These are phyloP conservation scores for Penicillium olsonii DNA, from an alignment of 2,329 filamentous ascomycete genomes.

Conservation along the genomic window DNA sequence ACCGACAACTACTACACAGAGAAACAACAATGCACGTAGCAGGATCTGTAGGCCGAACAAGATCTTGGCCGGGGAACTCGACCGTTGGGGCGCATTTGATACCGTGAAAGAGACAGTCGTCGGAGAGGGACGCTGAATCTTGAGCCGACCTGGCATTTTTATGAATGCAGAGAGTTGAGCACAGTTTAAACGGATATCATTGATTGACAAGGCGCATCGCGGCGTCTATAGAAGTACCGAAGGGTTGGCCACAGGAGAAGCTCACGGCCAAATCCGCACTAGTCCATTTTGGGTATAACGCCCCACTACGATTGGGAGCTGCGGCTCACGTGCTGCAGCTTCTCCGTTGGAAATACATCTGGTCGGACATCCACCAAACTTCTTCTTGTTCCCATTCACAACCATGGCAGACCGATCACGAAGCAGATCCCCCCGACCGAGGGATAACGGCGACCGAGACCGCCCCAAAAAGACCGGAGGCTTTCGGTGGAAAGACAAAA, in stretches of 20 bases:
- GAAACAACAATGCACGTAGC: conserved; percentile 47
- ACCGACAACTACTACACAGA: conserved; percentile 41
- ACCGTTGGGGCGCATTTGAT: conserved; percentile 67
- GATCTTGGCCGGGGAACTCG: conserved; percentile 49
- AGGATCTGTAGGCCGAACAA: conserved; percentile 48
- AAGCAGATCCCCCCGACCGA: conserved; percentile 47
- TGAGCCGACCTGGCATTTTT: conserved; percentile 62
- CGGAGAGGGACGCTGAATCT: conserved; percentile 63
- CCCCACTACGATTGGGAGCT: conserved; percentile 1
- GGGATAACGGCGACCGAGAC: conserved; percentile 37
- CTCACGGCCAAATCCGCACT: conserved; percentile 14
- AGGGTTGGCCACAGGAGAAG: conserved; percentile 12
- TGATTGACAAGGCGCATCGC: conserved; percentile 5
- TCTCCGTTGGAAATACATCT: conserved; percentile 19
- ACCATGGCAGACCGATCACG: conserved; percentile 41
- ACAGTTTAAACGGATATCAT: not conserved
- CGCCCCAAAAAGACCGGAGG: conserved; percentile 44
- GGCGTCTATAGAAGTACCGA: not conserved
- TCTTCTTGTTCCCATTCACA: conserved; percentile 10
- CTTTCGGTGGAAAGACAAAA: conserved; percentile 53
- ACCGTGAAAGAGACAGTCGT: conserved; percentile 93
- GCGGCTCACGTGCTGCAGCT: conserved; percentile 26
- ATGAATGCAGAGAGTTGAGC: not conserved
- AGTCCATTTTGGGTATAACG: conserved; percentile 8
- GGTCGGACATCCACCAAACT: conserved; percentile 22